Percentiles rank a stretch among this genome's conserved stretches.
phyloP scores from a whole-genome alignment of 2,329 filamentous ascomycete species.

The Cladosporium sp. region DNA sequence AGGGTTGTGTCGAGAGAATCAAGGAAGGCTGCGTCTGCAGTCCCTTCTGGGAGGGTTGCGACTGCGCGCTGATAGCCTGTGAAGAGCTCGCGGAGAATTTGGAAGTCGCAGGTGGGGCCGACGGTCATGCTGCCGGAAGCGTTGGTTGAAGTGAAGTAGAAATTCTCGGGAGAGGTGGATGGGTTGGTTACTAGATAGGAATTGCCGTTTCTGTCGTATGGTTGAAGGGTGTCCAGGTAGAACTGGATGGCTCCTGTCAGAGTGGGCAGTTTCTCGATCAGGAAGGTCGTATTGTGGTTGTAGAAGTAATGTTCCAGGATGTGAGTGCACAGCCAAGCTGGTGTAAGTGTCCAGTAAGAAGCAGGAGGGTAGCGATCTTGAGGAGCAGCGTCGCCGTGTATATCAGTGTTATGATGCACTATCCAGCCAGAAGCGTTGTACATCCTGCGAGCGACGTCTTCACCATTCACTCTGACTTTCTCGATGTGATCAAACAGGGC shows the following conservation, averaged over 20 bases:
- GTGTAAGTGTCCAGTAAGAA: conserved; percentile 43
- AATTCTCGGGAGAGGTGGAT: conserved; percentile 55
- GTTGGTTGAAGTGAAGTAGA: conserved; percentile 2
- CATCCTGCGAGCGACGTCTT: conserved; percentile 49
- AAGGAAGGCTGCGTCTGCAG: conserved; percentile 33
- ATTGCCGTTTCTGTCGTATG: conserved; percentile 47
- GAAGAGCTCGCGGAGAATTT: conserved; percentile 44
- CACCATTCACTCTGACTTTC: conserved; percentile 52
- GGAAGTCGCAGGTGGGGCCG: conserved; percentile 52
- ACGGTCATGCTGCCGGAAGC: conserved; percentile 44
- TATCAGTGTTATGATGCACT: conserved; percentile 55
- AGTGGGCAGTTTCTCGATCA: conserved; percentile 45
- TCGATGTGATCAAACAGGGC: conserved; percentile 52
- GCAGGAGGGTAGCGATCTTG: conserved; percentile 41
- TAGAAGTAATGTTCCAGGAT: conserved; percentile 57
- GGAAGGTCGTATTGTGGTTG: conserved; percentile 45
- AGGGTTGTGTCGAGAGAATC: conserved; percentile 40
- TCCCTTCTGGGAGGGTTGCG: conserved; percentile 14
- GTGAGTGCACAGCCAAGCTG: conserved; percentile 59
- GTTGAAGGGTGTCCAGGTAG: conserved; percentile 52
- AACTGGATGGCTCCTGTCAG: conserved; percentile 53
- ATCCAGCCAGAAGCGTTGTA: conserved; percentile 56
- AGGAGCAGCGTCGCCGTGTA: conserved; percentile 54
- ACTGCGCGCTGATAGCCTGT: conserved; percentile 26
- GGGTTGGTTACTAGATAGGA: conserved; percentile 50